Evolutionary conservation across 2,329 filamentous ascomycete species (phyloP), one percentile per base, ranked within the genome.

Genomic region (Karstenula rhodostoma): DNA sequence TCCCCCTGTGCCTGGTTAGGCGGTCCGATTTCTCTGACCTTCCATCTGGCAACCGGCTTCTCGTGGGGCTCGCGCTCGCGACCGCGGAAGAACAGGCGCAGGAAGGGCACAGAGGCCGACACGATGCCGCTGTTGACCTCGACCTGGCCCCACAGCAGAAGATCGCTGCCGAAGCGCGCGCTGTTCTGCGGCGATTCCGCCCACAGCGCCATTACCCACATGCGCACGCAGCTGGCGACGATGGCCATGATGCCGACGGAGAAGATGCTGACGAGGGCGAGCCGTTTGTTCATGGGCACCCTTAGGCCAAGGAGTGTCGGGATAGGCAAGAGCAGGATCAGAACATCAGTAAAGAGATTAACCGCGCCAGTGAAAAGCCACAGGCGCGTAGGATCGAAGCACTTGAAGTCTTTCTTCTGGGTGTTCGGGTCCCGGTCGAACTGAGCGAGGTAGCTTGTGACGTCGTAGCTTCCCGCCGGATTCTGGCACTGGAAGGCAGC

Each of bases 221-320:
- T 72, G 35, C 76, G 72, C 23, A 77, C 70, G 19, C 75, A 74
- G 5, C 70, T 74, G 2, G 76, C 75, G 2, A 75, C 62, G 17
- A 77, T 75, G 22, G 74, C 75, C 62, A 78, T 67, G 57, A 77
- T 66, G 27, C 76, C 75, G 17, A 77, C 65, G 2, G 69, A 71
- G 62, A 78, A 77, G 50, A 77, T 75, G 12, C 69, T 73, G 9
- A 77, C 66, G n/a, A 89, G 78, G 0, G 83, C 85, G 15, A 84
- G 69, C 56, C 86, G 85, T 57, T 85, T 83, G 3, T 77, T 77
- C 4, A 68, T 71, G 0, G 83, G 82, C 7, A 86, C 83, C 57
- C 83, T 77, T 3, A 86, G 77, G 2, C 76, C 76, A 0, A 79
- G 71, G 29, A 84, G 75, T 48, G 83, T 76, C 0, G 81, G 81